Evolutionary conservation across 2,329 filamentous ascomycete species (phyloP).

Genomic region (Fonsecaea nubica): DNA sequence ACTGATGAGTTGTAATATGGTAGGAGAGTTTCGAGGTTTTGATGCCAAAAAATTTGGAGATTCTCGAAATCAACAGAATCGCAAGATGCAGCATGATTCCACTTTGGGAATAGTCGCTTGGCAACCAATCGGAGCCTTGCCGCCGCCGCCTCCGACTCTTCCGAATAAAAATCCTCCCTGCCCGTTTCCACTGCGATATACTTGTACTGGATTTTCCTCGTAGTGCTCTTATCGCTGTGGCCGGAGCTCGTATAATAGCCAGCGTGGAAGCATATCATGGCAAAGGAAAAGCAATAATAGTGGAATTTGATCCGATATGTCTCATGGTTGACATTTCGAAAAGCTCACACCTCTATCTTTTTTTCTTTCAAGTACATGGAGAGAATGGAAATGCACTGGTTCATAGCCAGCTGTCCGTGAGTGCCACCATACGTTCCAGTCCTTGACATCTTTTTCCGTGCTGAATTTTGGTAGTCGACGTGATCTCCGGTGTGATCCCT

Average conservation of each 20-base stretch:
- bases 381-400: background rate
- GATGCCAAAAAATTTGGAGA: conserved; percentile 39
- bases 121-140: conserved; percentile 9
- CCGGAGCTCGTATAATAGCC: background rate
- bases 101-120: conserved; percentile 17
- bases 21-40: conserved; percentile 40
- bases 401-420: background rate
- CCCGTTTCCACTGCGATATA: background rate
- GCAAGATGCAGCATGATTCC: conserved; percentile 8
- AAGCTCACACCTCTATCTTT: background rate
- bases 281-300: background rate
- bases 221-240: background rate
- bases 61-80: conserved; percentile 30
- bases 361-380: background rate
- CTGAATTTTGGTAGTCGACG: background rate
- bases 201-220: too few relatives aligned
- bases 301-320: background rate
- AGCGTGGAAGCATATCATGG: background rate
- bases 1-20: conserved; percentile 5
- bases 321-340: background rate
- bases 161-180: background rate
- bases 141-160: conserved; percentile 8
- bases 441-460: background rate
- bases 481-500: background rate
- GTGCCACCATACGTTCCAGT: background rate